Base-by-base conservation (phyloP, 257 asterid species). In the Solanum lycopersicoides region DNA sequence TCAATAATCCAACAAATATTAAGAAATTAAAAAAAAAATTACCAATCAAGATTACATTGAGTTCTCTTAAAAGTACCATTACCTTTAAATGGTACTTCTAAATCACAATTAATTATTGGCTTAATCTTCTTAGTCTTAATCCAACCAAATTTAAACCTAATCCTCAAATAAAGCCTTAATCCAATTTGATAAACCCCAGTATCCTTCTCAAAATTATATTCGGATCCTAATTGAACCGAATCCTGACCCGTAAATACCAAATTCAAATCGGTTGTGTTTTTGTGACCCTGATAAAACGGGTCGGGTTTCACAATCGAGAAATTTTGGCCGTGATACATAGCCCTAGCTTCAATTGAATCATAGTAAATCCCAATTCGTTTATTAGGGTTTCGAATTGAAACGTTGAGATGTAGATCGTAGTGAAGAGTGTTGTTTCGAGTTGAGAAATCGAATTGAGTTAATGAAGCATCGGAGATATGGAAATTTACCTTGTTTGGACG, bases 381-480 rank as follows among this genome's bases (percentile, higher is more conserved):
- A 91, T 97, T 97, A 2, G 99, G 98, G 92, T 97, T 95, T 8
- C 97, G 89, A 80, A 95, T 88, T 56, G 98, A 92, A 80, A 97
- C 80, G 86, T 93, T 93, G 76, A 95, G 87, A 18, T 94, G 92
- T 20, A 97, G 89, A 73, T 97, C 87, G 92, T 93, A 95, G 87
- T 71, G 88, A 16, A 95, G 95, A 50, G 94, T 93, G 93, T 45
- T 92, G 95, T 93, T 94, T 77, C 42, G 18, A 82, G 86, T 44
- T 72, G 92, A 63, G 76, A 89, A 89, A 75, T 76, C 89, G 94
- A 97, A 95, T 39, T 94, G 92, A 45, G 96, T 91, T 9, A 97
- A 89, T 20, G 93, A 3, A 20, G 99, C 98, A 25, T 91, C 92
- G 45, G 90, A 59, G 88, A 93, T 94, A 89, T 94, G 69, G 91